Evolutionary conservation across 179 eudicot species (phyloP).

Genomic region (Amaranthus tricolor): DNA sequence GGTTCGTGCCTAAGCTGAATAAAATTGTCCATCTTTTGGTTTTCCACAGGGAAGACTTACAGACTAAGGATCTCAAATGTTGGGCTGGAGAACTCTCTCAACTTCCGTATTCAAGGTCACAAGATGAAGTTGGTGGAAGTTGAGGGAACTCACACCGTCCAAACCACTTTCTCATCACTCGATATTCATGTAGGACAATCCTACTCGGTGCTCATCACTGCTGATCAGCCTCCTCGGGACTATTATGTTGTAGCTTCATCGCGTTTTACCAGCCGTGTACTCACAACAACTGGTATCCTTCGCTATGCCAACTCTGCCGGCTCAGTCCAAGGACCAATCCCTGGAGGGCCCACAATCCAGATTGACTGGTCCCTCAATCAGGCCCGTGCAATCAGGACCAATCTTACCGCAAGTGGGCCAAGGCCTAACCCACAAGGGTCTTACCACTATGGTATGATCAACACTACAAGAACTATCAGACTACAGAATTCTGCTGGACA

Average conservation of each 20-base stretch:
- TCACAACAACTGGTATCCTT: slow-evolving; percentile 58
- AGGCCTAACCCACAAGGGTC: slow-evolving; percentile 98
- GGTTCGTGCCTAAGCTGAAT: not conserved
- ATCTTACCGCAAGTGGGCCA: slow-evolving; percentile 95
- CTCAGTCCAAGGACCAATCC: slow-evolving; percentile 66
- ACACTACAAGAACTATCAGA: slow-evolving; percentile 68
- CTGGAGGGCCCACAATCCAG: slow-evolving; percentile 87
- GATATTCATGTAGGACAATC: slow-evolving; percentile 90
- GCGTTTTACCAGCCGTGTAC: slow-evolving; percentile 62
- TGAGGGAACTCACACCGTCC: slow-evolving; percentile 92
- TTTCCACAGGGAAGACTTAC: slow-evolving; percentile 76
- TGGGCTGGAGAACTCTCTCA: slow-evolving; percentile 79
- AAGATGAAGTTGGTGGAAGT: slow-evolving; percentile 79
- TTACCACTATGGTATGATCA: slow-evolving; percentile 89
- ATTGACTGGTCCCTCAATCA: slow-evolving; percentile 89
- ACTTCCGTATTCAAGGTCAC: slow-evolving; percentile 88
- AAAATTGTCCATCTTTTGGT: not conserved
- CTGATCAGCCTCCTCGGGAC: slow-evolving; percentile 76
- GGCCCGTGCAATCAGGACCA: slow-evolving; percentile 81
- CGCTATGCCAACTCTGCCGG: slow-evolving; percentile 66
- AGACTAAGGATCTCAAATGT: slow-evolving; percentile 86
- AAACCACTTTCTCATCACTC: slow-evolving; percentile 68
- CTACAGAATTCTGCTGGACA: slow-evolving; percentile 67
- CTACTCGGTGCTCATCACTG: slow-evolving; percentile 81
- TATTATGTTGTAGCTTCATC: slow-evolving; percentile 78